A percentile compares a stretch with the other conserved stretches of the same genome.
These are phyloP conservation scores for Candida gorgasii DNA, from an alignment of 805 yeast species.

Conservation along the genomic window DNA sequence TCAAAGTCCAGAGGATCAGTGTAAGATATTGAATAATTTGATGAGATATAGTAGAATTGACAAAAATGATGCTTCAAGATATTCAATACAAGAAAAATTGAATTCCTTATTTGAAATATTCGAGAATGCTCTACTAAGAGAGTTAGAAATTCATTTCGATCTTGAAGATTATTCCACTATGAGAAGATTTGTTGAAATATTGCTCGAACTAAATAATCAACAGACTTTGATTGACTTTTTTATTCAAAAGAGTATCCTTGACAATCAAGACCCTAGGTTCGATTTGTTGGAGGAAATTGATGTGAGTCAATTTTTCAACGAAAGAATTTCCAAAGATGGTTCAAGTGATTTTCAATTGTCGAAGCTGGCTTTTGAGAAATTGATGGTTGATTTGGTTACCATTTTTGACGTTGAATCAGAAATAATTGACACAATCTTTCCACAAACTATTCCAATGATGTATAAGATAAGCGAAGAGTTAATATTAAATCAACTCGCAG, in stretches of 20 bases:
- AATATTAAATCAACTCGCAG: slow-evolving; percentile 39
- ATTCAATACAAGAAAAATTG: slow-evolving; percentile 41
- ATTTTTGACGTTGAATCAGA: slow-evolving; percentile 39
- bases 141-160: slow-evolving; percentile 61
- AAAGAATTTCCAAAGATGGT: slow-evolving; percentile 9
- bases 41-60: slow-evolving; percentile 39
- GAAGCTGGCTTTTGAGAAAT: slow-evolving; percentile 20
- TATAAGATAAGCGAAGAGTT: slow-evolving; percentile 49
- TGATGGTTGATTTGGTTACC: slow-evolving; percentile 30
- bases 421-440: slow-evolving; percentile 46
- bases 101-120: slow-evolving; percentile 64
- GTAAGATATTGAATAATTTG: slow-evolving; percentile 44
- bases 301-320: slow-evolving; percentile 22
- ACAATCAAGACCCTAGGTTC: slow-evolving; percentile 20
- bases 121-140: slow-evolving; percentile 67
- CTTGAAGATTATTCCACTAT: slow-evolving; percentile 44
- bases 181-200: slow-evolving; percentile 33
- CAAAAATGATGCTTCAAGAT: slow-evolving; percentile 28
- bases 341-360: slow-evolving; percentile 10
- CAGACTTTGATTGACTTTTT: slow-evolving; percentile 47
- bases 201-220: slow-evolving; percentile 38
- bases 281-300: slow-evolving; percentile 33
- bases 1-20: slow-evolving; percentile 54
- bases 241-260: slow-evolving; percentile 43
- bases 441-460: slow-evolving; percentile 46